Conservation (phyloP, 345 rosid genomes). For the Boechera divaricarpa region DNA sequence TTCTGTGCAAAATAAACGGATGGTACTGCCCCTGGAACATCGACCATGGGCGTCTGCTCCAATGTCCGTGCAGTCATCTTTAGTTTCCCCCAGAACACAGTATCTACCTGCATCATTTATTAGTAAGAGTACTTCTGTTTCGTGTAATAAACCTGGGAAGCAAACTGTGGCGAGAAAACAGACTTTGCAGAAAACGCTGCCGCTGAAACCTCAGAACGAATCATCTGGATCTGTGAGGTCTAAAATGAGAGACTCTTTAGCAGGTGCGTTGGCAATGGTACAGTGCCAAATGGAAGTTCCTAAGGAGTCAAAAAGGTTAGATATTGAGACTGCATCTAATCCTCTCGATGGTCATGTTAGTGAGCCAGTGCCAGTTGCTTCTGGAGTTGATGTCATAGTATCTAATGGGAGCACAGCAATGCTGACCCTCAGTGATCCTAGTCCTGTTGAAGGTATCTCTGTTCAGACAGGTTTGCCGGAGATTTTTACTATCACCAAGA, state of each 20-base stretch:
- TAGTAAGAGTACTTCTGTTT: constrained; percentile 49
- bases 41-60: constrained; percentile 9
- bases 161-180: constrained; percentile 50
- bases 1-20: constrained; percentile 55
- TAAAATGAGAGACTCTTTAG: constrained; percentile 80
- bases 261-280: constrained; percentile 78
- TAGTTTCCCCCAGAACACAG: constrained; percentile 49
- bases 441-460: constrained; percentile 26
- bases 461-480: constrained; percentile 33
- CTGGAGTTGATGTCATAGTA: constrained; percentile 32
- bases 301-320: constrained; percentile 45
- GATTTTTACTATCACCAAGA: constrained; percentile 12
- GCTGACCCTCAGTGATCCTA: constrained; percentile 22
- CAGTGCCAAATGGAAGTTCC: constrained; percentile 44
- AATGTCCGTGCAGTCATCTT: constrained; percentile 54
- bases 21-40: constrained; percentile 52
- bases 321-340: constrained; percentile 38
- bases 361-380: constrained; percentile 31
- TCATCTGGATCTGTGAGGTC: constrained; percentile 69
- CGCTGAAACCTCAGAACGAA: constrained; percentile 53
- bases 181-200: constrained; percentile 42
- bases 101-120: constrained; percentile 41
- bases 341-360: constrained; percentile 29
- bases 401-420: constrained; percentile 39
- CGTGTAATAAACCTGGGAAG: constrained; percentile 52